phyloP scores from a whole-genome alignment of 1,139 yeast genomes.

The Geotrichum fermentans region DNA sequence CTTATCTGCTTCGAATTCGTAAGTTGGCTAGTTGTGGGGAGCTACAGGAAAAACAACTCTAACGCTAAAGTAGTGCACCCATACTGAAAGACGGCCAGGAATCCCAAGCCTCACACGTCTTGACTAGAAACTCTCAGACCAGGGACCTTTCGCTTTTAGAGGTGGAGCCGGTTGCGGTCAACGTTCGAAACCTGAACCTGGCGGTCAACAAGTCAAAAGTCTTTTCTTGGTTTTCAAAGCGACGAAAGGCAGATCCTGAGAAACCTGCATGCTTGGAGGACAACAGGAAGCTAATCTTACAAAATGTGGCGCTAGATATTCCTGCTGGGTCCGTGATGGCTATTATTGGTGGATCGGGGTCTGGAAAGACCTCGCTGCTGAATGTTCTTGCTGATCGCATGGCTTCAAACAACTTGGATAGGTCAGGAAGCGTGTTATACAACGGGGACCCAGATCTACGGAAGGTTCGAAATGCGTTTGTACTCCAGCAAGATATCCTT shows the following conservation, averaged over 20 bases:
- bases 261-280: neutral
- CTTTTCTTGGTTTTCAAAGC: conserved; percentile 4
- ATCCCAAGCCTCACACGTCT: too few species aligned
- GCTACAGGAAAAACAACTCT: too few species aligned
- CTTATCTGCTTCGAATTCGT: too few species aligned
- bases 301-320: conserved; percentile 52
- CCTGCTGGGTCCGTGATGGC: conserved; percentile 56
- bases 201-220: conserved; percentile 4
- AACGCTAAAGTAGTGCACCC: too few species aligned
- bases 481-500: conserved; percentile 71
- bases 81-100: too few species aligned
- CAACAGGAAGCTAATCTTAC: conserved; percentile 16
- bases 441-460: conserved; percentile 39
- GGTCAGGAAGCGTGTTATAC: conserved; percentile 37
- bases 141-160: conserved; percentile 9
- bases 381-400: conserved; percentile 66
- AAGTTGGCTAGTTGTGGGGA: too few species aligned
- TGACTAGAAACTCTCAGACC: conserved; percentile 1
- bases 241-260: neutral
- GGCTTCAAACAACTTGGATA: conserved; percentile 33
- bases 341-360: conserved; percentile 79
- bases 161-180: conserved; percentile 16
- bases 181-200: conserved; percentile 14
- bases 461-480: conserved; percentile 55
- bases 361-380: conserved; percentile 78